phyloP scores from a whole-genome alignment of 768 basidiomycete species.

The Russula griseocarnosa region DNA sequence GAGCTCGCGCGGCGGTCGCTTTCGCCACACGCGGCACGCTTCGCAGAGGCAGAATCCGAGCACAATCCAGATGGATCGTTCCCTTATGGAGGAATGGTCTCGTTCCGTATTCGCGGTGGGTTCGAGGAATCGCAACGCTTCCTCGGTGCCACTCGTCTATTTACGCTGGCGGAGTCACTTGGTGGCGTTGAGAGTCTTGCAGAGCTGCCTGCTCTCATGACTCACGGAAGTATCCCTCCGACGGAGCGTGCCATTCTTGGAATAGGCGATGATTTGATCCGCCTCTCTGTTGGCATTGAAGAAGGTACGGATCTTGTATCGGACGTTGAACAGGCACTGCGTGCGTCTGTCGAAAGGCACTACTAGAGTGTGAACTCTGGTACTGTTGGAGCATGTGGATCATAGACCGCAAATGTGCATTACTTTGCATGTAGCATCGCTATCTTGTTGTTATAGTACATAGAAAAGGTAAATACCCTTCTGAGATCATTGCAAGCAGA shows the following conservation, averaged over 20 bases:
- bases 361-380: neutral
- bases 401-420: neutral
- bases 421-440: neutral
- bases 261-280: slow-evolving; percentile 70
- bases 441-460: slow-evolving; percentile 2
- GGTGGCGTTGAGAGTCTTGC: slow-evolving; percentile 92
- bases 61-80: slow-evolving; percentile 50
- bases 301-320: slow-evolving; percentile 75
- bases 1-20: slow-evolving; percentile 58
- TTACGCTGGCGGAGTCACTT: slow-evolving; percentile 81
- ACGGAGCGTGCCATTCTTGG: slow-evolving; percentile 66
- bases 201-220: slow-evolving; percentile 86
- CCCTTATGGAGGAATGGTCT: slow-evolving; percentile 89
- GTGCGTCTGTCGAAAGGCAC: slow-evolving; percentile 36
- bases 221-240: slow-evolving; percentile 72
- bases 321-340: slow-evolving; percentile 66
- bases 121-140: slow-evolving; percentile 58
- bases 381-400: neutral
- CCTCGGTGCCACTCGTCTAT: slow-evolving; percentile 59
- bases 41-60: slow-evolving; percentile 43
- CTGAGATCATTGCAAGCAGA: neutral
- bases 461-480: slow-evolving; percentile 17
- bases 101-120: slow-evolving; percentile 58
- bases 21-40: slow-evolving; percentile 65
- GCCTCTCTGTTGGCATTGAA: slow-evolving; percentile 86